Base-by-base conservation (phyloP, 1,284 basidiomycete species). In the Jaminaea rosea region DNA sequence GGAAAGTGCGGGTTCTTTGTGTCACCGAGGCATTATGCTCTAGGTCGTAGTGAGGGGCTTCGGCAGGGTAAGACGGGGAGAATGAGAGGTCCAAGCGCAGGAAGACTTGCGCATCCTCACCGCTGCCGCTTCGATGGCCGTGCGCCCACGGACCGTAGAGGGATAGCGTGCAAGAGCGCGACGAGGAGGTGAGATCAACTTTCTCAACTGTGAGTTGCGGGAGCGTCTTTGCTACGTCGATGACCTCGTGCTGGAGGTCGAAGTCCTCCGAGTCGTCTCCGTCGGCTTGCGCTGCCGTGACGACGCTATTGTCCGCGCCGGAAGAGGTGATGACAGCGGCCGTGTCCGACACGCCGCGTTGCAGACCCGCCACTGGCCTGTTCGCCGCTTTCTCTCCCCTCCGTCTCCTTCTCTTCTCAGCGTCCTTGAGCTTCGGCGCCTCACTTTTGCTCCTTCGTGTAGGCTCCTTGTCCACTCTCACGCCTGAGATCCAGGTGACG, bases 91-190 rank as follows among this genome's bases (percentile, higher is more conserved):
- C 50, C 45, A 72, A 56, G 10, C 71, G 67, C 31, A 73, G 23
- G 46, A 67, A 72, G 13, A 39, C 31, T n/a, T n/a, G n/a, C n/a
- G n/a, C n/a, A n/a, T n/a, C n/a, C n/a, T n/a, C n/a, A n/a, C n/a
- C n/a, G n/a, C n/a, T n/a, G 23, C 44, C 31, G 10, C n/a, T 24
- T n/a, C 52, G 41, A n/a, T n/a, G n/a, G 24, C 44, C 27, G 26
- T 65, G 56, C 3, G 61, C 66, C 69, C 71, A 72, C 0, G 69
- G 71, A 0, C 71, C 71, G 44, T 70, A 69, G 44, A 70, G 57
- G 7, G 58, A 58, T 7, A 68, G 47, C 6, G 63, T 66, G 44
- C 63, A 66, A 28, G 55, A 55, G 17, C 64, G 63, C 27, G 2
- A 13, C 17, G 23, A 17, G 13, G 27, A 19, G 9, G 4, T 36